phyloP scores from a whole-genome alignment of 2,329 filamentous ascomycete genomes.

The Calonectria pseudoturangicola region DNA sequence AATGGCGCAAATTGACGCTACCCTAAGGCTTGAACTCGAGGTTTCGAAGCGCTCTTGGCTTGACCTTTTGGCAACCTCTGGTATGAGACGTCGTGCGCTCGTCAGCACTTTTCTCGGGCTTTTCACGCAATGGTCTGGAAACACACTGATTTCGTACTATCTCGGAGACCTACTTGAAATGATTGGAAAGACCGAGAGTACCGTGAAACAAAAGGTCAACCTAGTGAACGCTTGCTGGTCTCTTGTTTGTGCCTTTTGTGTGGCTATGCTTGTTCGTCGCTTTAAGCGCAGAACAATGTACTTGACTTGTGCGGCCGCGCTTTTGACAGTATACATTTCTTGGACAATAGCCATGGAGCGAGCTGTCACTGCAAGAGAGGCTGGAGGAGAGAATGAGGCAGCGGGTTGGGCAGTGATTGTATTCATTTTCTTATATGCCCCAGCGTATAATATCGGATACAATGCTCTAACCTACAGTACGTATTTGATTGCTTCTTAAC shows the following conservation, averaged over 20 bases:
- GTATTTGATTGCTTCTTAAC: not conserved
- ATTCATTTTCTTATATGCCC: constrained; percentile 63
- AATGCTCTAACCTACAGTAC: constrained; percentile 23
- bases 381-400: constrained; percentile 53
- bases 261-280: constrained; percentile 7
- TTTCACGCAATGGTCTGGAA: constrained; percentile 72
- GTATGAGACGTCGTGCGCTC: constrained; percentile 69
- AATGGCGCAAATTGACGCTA: constrained; percentile 59
- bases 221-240: constrained; percentile 18
- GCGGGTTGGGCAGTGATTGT: constrained; percentile 67
- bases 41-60: constrained; percentile 69
- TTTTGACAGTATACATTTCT: constrained; percentile 69
- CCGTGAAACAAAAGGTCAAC: constrained; percentile 19
- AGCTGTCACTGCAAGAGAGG: constrained; percentile 14
- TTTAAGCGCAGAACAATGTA: constrained; percentile 23
- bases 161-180: constrained; percentile 31
- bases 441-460: constrained; percentile 65
- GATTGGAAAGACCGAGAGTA: constrained; percentile 45
- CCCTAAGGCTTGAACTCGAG: constrained; percentile 73
- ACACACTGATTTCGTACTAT: constrained; percentile 61
- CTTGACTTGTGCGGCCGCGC: constrained; percentile 58
- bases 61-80: constrained; percentile 69
- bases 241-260: constrained; percentile 10
- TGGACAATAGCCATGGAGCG: constrained; percentile 66
- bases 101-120: constrained; percentile 70